phyloP scores from a whole-genome alignment of 192 early-diverging fungal genomes.

The Jimgerdemannia lactiflua region DNA sequence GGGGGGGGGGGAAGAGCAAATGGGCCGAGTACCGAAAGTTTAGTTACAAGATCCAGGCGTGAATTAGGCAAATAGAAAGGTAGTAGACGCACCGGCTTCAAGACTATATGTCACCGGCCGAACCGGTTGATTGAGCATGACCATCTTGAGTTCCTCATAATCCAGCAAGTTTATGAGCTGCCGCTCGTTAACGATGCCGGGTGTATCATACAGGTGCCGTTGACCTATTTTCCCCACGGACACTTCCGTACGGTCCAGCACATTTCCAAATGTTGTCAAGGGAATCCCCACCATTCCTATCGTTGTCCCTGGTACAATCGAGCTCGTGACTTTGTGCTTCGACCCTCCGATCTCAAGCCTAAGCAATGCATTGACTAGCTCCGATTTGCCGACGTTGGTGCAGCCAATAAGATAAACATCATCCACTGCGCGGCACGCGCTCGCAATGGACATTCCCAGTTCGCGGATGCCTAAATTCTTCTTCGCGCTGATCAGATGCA shows the following conservation, averaged over 20 bases:
- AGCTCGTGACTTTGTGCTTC: conserved; percentile 55
- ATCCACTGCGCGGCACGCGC: conserved; percentile 32
- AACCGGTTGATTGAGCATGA: conserved; percentile 37
- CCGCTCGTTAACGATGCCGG: conserved; percentile 58
- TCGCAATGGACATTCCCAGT: conserved; percentile 40
- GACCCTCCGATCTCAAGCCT: conserved; percentile 27
- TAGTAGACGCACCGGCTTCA: conserved; percentile 28
- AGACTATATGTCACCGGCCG: conserved; percentile 55
- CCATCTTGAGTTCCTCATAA: conserved; percentile 47
- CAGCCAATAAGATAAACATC: conserved; percentile 73
- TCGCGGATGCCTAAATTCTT: conserved; percentile 54
- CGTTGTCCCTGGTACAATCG: conserved; percentile 72
- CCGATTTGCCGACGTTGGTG: conserved; percentile 78
- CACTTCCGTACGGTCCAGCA: conserved; percentile 38
- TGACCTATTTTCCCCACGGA: conserved; percentile 31
- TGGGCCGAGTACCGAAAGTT: too few relatives aligned
- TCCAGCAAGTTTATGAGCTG: conserved; percentile 45
- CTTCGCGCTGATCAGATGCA: conserved; percentile 58
- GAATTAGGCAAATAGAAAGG: too few relatives aligned
- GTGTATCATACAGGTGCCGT: conserved; percentile 55
- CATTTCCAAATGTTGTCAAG: conserved; percentile 47
- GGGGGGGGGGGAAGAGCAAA: too few relatives aligned
- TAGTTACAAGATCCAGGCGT: too few relatives aligned
- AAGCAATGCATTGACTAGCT: conserved; percentile 64
- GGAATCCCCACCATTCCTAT: conserved; percentile 59